Conservation (phyloP, 139 green algal species). For the Tetradesmus lagerheimii region DNA sequence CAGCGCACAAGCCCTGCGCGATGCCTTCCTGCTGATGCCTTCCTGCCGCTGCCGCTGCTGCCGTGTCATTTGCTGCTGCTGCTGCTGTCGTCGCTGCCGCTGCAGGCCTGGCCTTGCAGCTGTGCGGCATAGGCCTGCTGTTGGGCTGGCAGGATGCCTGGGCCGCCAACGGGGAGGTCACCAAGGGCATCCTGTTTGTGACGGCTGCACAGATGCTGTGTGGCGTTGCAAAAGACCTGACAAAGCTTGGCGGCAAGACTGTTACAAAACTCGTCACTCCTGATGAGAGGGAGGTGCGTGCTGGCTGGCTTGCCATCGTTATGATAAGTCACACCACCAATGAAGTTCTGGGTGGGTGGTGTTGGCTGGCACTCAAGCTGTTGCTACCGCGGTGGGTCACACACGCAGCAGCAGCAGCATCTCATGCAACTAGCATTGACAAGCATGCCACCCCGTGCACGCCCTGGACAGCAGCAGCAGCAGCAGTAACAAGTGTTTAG, state of each 20-base stretch:
- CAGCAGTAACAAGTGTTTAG: no score
- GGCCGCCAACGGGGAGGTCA: conserved; percentile 27
- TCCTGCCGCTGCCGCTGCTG: neutral
- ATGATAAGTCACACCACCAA: no score
- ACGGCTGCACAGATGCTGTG: conserved; percentile 75
- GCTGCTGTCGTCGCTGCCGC: neutral
- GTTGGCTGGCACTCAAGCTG: neutral
- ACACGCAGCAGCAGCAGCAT: conserved; percentile 5
- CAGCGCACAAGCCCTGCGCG: no score
- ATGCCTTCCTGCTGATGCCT: neutral
- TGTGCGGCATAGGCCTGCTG: conserved; percentile 64
- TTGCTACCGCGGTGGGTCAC: neutral
- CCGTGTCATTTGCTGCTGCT: neutral
- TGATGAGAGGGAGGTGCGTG: conserved; percentile 73
- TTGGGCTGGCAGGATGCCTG: conserved; percentile 82
- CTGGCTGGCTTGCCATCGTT: neutral
- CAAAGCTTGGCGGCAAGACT: conserved; percentile 91
- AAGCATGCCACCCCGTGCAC: no score
- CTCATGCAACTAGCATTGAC: neutral
- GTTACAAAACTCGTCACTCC: conserved; percentile 90
- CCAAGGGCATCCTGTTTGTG: conserved; percentile 38
- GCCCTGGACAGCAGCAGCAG: no score
- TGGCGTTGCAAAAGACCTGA: conserved; percentile 91
- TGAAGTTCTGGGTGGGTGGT: neutral
- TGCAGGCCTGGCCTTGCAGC: conserved; percentile 35